Conservation (phyloP, 768 basidiomycete genomes). For the Lepiota brunneoincarnata region DNA sequence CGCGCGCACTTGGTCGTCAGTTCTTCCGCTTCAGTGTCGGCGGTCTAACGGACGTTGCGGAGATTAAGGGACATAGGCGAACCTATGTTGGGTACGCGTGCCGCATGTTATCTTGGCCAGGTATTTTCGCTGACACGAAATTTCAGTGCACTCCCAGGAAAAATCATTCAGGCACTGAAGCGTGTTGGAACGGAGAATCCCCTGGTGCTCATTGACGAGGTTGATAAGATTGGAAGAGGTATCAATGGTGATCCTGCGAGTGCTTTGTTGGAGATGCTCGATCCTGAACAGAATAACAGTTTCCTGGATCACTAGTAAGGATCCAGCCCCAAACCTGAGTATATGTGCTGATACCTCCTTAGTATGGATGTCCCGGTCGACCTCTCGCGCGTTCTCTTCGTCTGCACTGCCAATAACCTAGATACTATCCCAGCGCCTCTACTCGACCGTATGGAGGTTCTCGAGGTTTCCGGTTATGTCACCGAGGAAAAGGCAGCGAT, state of each 20-base stretch:
- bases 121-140: background rate
- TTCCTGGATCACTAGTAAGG: slow-evolving; percentile 95
- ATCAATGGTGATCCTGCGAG: slow-evolving; percentile 92
- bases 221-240: slow-evolving; percentile 92
- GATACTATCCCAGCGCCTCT: slow-evolving; percentile 93
- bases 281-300: slow-evolving; percentile 91
- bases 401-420: slow-evolving; percentile 94
- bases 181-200: slow-evolving; percentile 94
- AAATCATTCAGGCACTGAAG: slow-evolving; percentile 93
- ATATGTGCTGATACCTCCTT: slow-evolving; percentile 7
- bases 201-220: slow-evolving; percentile 90
- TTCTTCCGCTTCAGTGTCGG: slow-evolving; percentile 98
- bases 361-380: slow-evolving; percentile 98
- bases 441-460: slow-evolving; percentile 93
- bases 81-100: slow-evolving; percentile 87
- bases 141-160: slow-evolving; percentile 81
- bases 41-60: slow-evolving; percentile 95
- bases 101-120: background rate
- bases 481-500: slow-evolving; percentile 91
- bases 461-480: slow-evolving; percentile 94
- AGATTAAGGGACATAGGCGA: slow-evolving; percentile 96
- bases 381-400: slow-evolving; percentile 92
- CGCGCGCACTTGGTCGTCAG: slow-evolving; percentile 83
- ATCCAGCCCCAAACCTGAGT: background rate
- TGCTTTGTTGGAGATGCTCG: slow-evolving; percentile 89